Evolutionary conservation across 306 rosid genomes (phyloP).

Genomic region (Cucumis cinereus): DNA sequence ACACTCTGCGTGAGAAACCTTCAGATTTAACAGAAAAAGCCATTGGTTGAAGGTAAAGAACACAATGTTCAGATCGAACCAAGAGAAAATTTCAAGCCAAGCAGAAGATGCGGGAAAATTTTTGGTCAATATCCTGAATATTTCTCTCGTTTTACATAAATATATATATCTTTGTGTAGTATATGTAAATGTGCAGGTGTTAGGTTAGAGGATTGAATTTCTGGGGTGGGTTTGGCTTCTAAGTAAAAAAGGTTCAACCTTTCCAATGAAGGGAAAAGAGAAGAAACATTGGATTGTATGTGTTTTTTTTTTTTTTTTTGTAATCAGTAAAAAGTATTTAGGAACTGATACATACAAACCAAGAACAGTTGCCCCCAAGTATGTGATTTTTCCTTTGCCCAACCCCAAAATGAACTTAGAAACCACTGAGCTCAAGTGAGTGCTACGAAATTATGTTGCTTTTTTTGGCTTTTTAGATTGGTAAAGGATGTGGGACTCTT

Average conservation of each 20-base stretch:
- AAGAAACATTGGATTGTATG: slow-evolving; percentile 7
- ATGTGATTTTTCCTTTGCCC: background rate
- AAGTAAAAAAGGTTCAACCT: background rate
- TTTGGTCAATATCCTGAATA: slow-evolving; percentile 3
- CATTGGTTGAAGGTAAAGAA: slow-evolving; percentile 13
- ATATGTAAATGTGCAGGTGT: background rate
- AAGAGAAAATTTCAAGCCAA: background rate
- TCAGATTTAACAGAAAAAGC: slow-evolving; percentile 28
- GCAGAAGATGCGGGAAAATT: background rate
- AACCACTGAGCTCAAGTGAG: background rate
- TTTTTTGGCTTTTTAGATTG: slow-evolving; percentile 1
- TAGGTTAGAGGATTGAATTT: background rate
- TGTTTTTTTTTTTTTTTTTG: background rate
- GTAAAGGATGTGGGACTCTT: background rate
- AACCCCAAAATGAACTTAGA: background rate
- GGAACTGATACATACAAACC: background rate
- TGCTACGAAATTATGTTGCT: background rate
- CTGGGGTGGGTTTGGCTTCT: background rate
- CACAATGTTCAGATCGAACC: slow-evolving; percentile 9
- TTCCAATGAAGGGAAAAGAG: background rate
- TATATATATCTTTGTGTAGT: slow-evolving; percentile 2
- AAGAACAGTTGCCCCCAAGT: background rate
- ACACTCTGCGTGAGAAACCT: slow-evolving; percentile 34
- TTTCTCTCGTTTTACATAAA: background rate
- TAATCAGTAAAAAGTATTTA: background rate